Evolutionary conservation across 2,329 filamentous ascomycete genomes (phyloP).

Genomic region (Nakataea oryzae): DNA sequence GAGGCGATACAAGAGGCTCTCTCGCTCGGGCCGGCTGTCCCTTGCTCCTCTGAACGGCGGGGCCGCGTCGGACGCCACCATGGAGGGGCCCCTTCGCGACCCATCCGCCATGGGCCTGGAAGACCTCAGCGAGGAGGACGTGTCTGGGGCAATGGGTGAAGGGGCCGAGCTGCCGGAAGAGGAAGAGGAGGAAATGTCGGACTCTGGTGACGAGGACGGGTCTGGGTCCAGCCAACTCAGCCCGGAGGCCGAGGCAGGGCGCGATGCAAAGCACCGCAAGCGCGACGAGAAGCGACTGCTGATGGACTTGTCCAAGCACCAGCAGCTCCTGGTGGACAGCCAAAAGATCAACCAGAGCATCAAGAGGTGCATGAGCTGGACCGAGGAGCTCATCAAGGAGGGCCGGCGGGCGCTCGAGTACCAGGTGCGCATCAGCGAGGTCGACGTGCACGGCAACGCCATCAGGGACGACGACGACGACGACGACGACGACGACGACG

Average conservation of each 20-base stretch:
- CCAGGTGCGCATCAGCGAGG: constrained; percentile 65
- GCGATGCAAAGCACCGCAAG: constrained; percentile 45
- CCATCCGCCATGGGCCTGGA: constrained; percentile 34
- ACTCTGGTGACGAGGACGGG: constrained; percentile 27
- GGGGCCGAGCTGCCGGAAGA: constrained; percentile 31
- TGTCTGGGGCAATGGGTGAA: constrained; percentile 5
- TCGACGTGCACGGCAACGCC: constrained; percentile 72
- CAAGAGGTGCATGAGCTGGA: constrained; percentile 79
- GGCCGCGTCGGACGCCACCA: constrained; percentile 30
- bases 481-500: constrained; percentile 22
- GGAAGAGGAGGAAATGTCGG: constrained; percentile 38
- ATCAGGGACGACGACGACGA: constrained; percentile 58
- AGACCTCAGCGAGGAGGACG: constrained; percentile 38
- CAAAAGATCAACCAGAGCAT: constrained; percentile 95
- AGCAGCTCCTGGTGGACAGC: constrained; percentile 77
- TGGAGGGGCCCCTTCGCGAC: constrained; percentile 27
- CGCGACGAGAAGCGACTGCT: constrained; percentile 76
- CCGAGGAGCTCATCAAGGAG: constrained; percentile 82
- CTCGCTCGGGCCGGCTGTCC: constrained; percentile 67
- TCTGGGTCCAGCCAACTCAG: constrained; percentile 22
- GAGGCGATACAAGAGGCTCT: constrained; percentile 75
- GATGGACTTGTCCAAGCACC: constrained; percentile 78
- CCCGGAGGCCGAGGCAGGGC: constrained; percentile 26
- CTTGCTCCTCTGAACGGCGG: constrained; percentile 35
- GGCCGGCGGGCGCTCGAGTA: constrained; percentile 82